A percentile compares a stretch with the other conserved stretches of the same genome.
phyloP scores from a whole-genome alignment of 495 filamentous ascomycete genomes.

The Pseudotulostoma volvatum region DNA sequence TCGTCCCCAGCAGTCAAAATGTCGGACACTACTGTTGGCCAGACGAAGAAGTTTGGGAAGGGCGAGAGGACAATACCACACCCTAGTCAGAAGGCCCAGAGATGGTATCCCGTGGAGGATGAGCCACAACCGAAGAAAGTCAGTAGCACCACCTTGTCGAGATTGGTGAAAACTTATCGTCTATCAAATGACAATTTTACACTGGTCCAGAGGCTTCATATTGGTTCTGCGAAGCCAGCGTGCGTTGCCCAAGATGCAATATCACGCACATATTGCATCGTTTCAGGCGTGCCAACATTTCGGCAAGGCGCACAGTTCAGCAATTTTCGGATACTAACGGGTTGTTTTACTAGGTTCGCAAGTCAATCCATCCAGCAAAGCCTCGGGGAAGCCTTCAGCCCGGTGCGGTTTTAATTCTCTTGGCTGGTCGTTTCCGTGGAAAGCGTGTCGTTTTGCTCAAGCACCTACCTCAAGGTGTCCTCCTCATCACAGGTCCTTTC shows the following conservation, averaged over 20 bases:
- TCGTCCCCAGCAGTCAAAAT: constrained; percentile 40
- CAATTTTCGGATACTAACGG: no score
- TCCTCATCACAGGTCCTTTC: constrained; percentile 98
- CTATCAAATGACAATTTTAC: constrained; percentile 2
- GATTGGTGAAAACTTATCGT: constrained; percentile 2
- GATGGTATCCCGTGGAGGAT: constrained; percentile 98
- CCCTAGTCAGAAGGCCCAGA: constrained; percentile 79
- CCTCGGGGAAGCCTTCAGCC: constrained; percentile 75
- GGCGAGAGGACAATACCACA: constrained; percentile 77
- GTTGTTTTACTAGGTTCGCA: constrained; percentile 61
- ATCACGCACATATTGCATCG: no score
- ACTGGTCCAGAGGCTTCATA: no score
- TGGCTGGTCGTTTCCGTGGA: constrained; percentile 98
- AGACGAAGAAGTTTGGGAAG: constrained; percentile 96
- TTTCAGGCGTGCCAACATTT: no score
- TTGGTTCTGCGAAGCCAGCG: no score
- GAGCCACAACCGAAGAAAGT: constrained; percentile 85
- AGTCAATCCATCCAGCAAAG: constrained; percentile 71
- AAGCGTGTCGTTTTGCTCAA: constrained; percentile 99
- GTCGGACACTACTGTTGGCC: constrained; percentile 41
- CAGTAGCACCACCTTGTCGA: constrained; percentile 25
- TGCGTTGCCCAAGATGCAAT: no score
- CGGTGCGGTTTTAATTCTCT: constrained; percentile 91
- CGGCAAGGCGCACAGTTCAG: no score
- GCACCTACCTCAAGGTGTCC: constrained; percentile 85